These are phyloP conservation scores for Pyrrhoderma noxium DNA, from an alignment of 1,284 basidiomycete genomes.

Conservation along the genomic window DNA sequence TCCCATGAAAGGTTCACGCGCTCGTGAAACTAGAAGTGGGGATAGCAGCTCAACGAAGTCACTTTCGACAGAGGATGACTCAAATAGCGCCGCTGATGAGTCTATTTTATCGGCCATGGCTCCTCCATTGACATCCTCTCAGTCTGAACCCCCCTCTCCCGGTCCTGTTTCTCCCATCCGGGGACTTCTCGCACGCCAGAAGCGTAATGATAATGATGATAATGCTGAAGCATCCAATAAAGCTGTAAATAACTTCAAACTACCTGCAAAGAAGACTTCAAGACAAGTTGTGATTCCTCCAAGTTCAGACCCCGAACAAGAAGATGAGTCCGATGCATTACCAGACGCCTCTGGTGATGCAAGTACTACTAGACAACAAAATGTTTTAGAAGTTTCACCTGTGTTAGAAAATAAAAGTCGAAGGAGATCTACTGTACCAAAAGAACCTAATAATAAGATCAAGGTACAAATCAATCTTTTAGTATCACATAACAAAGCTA, in stretches of 20 bases:
- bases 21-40: neutral
- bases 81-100: slow-evolving; percentile 3
- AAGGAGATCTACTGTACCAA: neutral
- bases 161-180: neutral
- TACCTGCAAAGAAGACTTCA: neutral
- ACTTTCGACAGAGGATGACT: slow-evolving; percentile 16
- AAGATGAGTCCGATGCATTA: neutral
- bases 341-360: no score
- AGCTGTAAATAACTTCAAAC: neutral
- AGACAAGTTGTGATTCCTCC: neutral
- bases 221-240: neutral
- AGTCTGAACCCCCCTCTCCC: slow-evolving; percentile 12
- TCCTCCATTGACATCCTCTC: slow-evolving; percentile 10
- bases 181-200: neutral
- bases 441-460: slow-evolving; percentile 6
- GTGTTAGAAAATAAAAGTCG: no score
- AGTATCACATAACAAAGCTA: neutral
- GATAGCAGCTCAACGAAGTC: slow-evolving; percentile 12
- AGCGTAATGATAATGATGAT: neutral
- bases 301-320: no score
- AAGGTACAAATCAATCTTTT: slow-evolving; percentile 10
- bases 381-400: no score
- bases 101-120: slow-evolving; percentile 6
- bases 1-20: neutral
- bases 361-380: no score